Evolutionary conservation across 2,329 filamentous ascomycete species (phyloP), one percentile per base, ranked within the genome.

Genomic region (Scolecobasidium constrictum): DNA sequence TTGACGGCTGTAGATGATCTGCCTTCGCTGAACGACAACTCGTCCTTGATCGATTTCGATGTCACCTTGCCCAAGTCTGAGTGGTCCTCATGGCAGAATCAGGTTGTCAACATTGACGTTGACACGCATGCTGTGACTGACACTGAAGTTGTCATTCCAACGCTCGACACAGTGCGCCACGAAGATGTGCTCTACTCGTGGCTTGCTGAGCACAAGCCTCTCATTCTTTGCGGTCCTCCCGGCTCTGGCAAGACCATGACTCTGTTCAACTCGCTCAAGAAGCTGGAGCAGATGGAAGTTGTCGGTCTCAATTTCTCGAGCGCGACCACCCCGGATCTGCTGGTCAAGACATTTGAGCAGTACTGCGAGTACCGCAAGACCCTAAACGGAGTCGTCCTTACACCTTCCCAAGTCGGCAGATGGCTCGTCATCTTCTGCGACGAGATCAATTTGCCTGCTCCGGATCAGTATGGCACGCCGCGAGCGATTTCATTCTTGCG

Each of bases 161-260:
- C 92, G 0, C 70, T 98, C 39, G 92, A 99, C 60, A 99, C 93
- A 20, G 83, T 98, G 35, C 86, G 92, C 21, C 92, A 99, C 54
- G 92, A 99, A 62, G 92, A 96, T 63, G 86, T 99, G n/a, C 73
- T 99, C 13, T 98, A 98, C 68, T 98, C 93, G 3, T 98, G 92
- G 92, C 77, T 99, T 35, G 92, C 93, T 13, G 92, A 99, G 61
- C 92, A 99, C 61, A 98, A 98, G 67, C 92, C 93, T 11, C 72
- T 99, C 15, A 71, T 99, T 41, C 81, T 99, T 13, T 99, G 92
- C 60, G 93, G 92, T 62, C 93, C 92, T 58, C 92, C 92, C 46
- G 92, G 92, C 68, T 98, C 92, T 40, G 92, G 92, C 72, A 99
- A 99, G 70, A 99, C 92, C 4, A 99, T 99, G 92, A 99, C 92